phyloP scores from a whole-genome alignment of 2,329 filamentous ascomycete genomes.

The Beauveria rudraprayagi region DNA sequence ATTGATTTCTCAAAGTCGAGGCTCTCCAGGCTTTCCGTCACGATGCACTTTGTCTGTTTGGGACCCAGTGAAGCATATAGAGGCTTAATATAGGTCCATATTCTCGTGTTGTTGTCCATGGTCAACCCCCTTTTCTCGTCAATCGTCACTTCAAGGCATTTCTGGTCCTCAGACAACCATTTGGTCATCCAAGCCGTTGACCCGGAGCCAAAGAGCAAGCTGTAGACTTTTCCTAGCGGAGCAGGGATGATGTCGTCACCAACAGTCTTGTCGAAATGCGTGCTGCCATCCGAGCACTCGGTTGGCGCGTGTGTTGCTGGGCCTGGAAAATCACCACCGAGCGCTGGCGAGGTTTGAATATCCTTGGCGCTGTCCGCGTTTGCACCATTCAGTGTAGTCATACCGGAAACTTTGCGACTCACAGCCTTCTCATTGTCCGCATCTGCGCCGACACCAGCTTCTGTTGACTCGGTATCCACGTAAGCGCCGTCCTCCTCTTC shows the following conservation, averaged over 20 bases:
- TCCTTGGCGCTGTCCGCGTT: conserved; percentile 44
- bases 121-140: conserved; percentile 75
- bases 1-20: conserved; percentile 83
- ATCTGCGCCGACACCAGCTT: conserved; percentile 28
- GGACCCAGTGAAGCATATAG: conserved; percentile 78
- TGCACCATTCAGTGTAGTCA: conserved; percentile 33
- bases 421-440: conserved; percentile 52
- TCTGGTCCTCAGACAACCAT: conserved; percentile 80
- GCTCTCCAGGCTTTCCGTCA: conserved; percentile 73
- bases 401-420: conserved; percentile 64
- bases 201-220: conserved; percentile 72
- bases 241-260: conserved; percentile 82
- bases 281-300: conserved; percentile 69
- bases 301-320: conserved; percentile 75
- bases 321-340: conserved; percentile 67
- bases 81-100: conserved; percentile 87
- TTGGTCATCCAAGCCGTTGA: conserved; percentile 78
- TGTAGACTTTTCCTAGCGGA: conserved; percentile 86
- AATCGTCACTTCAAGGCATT: conserved; percentile 78
- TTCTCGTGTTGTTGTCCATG: conserved; percentile 65
- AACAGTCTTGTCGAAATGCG: conserved; percentile 77
- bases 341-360: conserved; percentile 31
- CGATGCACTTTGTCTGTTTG: conserved; percentile 89
- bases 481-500: conserved; percentile 73
- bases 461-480: conserved; percentile 45